These are phyloP conservation scores for Aspergillus tamarii DNA, from an alignment of 2,329 filamentous ascomycete species.

Conservation along the genomic window DNA sequence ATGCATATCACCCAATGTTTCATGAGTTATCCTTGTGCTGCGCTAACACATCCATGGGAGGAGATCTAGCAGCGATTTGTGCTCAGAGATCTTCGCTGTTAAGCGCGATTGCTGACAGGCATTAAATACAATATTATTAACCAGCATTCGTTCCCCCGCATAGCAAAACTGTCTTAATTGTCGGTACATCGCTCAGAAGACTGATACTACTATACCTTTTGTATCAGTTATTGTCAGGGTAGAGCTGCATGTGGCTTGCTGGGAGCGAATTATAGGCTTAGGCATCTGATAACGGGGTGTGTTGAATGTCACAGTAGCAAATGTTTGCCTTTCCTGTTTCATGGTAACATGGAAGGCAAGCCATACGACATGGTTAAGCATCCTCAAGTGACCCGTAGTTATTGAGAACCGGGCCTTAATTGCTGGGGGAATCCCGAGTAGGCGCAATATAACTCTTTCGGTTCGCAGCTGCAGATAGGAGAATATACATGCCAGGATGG, in stretches of 20 bases:
- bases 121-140: not conserved
- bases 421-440: not conserved
- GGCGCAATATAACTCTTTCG: not conserved
- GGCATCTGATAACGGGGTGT: not conserved
- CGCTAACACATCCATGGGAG: not conserved
- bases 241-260: not conserved
- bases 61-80: not conserved
- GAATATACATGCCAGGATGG: not conserved
- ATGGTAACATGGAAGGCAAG: not conserved
- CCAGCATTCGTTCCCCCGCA: not conserved
- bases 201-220: not conserved
- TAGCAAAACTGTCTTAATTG: not conserved
- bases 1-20: not conserved
- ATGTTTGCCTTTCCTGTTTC: conserved; percentile 1
- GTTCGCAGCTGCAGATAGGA: conserved; percentile 1
- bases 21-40: not conserved
- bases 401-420: not conserved
- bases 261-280: not conserved
- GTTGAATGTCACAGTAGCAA: not conserved
- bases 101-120: not conserved
- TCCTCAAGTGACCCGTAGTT: not conserved
- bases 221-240: not conserved
- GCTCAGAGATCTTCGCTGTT: not conserved
- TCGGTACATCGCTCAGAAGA: not conserved
- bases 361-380: not conserved